Conservation (phyloP, 345 rosid genomes). For the Populus ilicifolia region DNA sequence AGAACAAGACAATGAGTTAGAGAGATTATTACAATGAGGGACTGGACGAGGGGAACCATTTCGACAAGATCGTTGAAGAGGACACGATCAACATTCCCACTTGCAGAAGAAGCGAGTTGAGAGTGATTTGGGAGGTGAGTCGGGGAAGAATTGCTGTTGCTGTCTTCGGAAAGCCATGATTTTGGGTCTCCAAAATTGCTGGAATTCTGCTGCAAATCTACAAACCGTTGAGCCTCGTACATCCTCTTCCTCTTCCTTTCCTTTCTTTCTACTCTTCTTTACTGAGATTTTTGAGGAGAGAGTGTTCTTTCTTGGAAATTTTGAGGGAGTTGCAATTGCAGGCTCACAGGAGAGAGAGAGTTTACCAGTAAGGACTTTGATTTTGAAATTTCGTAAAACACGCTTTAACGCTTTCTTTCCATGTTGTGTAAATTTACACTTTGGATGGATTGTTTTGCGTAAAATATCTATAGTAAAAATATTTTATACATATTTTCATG, state of each 20-base stretch:
- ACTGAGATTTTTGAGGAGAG: too few species aligned
- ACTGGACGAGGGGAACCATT: conserved; percentile 86
- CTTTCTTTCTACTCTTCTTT: too few species aligned
- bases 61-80: conserved; percentile 85
- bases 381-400: too few species aligned
- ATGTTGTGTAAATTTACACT: too few species aligned
- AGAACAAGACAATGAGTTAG: not conserved
- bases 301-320: not conserved
- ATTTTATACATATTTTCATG: too few species aligned
- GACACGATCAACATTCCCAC: conserved; percentile 58
- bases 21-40: conserved; percentile 59
- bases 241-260: conserved; percentile 13
- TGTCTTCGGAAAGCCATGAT: conserved; percentile 61
- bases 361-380: too few species aligned
- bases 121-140: conserved; percentile 36
- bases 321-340: too few species aligned
- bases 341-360: too few species aligned
- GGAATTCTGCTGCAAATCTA: conserved; percentile 58
- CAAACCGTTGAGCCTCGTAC: conserved; percentile 56
- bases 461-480: too few species aligned
- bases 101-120: conserved; percentile 12
- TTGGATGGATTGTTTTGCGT: too few species aligned
- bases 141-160: conserved; percentile 41
- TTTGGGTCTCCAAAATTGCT: conserved; percentile 50
- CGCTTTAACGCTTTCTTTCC: too few species aligned